Conservation (phyloP, 2,329 filamentous ascomycete species). For the Phoma sp. region DNA sequence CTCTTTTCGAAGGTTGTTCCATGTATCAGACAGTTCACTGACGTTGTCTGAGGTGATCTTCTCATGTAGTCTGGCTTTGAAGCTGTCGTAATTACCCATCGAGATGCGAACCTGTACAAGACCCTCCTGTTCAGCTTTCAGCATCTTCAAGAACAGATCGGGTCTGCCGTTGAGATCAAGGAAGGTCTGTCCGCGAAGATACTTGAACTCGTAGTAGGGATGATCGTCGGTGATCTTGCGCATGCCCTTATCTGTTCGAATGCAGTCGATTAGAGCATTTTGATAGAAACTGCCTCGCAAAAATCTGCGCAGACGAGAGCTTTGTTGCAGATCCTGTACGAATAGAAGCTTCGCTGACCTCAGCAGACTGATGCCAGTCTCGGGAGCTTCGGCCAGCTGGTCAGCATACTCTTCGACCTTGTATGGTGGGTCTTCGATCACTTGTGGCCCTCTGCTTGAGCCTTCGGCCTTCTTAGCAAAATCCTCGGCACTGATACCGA, state of each 20-base stretch:
- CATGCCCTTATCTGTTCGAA: conserved; percentile 90
- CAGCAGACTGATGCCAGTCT: conserved; percentile 76
- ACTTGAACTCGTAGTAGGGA: conserved; percentile 97
- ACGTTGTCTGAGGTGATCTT: conserved; percentile 95
- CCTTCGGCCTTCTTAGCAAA: conserved; percentile 86
- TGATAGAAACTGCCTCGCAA: conserved; percentile 84
- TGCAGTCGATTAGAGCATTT: conserved; percentile 83
- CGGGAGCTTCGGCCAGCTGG: conserved; percentile 56
- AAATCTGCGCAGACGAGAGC: conserved; percentile 86
- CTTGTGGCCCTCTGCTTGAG: conserved; percentile 68
- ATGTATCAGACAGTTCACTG: conserved; percentile 91
- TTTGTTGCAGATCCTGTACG: conserved; percentile 86
- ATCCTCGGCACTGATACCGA: conserved; percentile 87
- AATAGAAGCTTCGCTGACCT: conserved; percentile 85
- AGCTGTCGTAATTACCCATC: conserved; percentile 76
- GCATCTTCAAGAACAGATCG: conserved; percentile 94
- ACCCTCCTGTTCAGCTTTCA: conserved; percentile 94
- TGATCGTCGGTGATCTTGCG: conserved; percentile 94
- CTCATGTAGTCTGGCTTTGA: conserved; percentile 76
- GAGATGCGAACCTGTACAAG: conserved; percentile 83
- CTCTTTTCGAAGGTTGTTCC: conserved; percentile 87
- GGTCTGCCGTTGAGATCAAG: conserved; percentile 80
- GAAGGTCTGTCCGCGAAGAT: conserved; percentile 87
- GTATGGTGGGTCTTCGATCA: conserved; percentile 79
- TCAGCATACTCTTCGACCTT: conserved; percentile 89